These are phyloP conservation scores for Penicillium arizonense DNA, from an alignment of 495 filamentous ascomycete species.

Conservation along the genomic window DNA sequence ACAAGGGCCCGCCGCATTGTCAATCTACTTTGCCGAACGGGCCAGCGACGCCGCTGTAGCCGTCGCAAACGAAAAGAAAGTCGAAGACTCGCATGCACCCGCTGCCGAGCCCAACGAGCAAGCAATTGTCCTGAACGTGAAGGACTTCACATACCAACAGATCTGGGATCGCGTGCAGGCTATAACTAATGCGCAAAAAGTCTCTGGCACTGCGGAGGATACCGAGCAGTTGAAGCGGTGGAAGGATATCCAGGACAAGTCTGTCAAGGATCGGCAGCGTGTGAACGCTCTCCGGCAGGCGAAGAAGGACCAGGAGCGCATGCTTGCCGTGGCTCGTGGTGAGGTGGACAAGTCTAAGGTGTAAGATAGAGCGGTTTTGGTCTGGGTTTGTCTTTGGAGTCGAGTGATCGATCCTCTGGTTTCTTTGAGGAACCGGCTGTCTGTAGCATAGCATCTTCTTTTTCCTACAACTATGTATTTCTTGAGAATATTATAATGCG, in stretches of 20 bases:
- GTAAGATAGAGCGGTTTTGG: conserved; percentile 20
- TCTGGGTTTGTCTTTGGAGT: conserved; percentile 13
- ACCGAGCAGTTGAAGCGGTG: conserved; percentile 55
- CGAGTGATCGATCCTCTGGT: conserved; percentile 11
- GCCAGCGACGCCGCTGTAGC: conserved; percentile 31
- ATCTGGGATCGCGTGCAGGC: conserved; percentile 70
- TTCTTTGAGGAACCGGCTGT: conserved; percentile 16
- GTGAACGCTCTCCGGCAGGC: conserved; percentile 54
- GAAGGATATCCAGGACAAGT: conserved; percentile 52
- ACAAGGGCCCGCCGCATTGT: conserved; percentile 61
- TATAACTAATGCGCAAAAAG: conserved; percentile 62
- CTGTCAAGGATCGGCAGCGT: conserved; percentile 53
- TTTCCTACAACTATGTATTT: conserved; percentile 20
- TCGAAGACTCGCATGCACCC: conserved; percentile 38
- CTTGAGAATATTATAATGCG: conserved; percentile 16
- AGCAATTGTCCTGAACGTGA: conserved; percentile 33
- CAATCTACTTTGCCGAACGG: conserved; percentile 64
- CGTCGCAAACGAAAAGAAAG: conserved; percentile 18
- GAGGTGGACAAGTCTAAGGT: conserved; percentile 41
- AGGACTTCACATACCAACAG: conserved; percentile 37
- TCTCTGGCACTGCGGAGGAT: conserved; percentile 62
- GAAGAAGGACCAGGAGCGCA: conserved; percentile 61
- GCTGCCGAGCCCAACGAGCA: conserved; percentile 32
- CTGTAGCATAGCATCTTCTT: conserved; percentile 44
- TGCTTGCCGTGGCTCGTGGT: conserved; percentile 58